These are phyloP conservation scores for Sphagnum fallax DNA, from an alignment of 228 moss, liverwort and hornwort species.

Conservation along the genomic window DNA sequence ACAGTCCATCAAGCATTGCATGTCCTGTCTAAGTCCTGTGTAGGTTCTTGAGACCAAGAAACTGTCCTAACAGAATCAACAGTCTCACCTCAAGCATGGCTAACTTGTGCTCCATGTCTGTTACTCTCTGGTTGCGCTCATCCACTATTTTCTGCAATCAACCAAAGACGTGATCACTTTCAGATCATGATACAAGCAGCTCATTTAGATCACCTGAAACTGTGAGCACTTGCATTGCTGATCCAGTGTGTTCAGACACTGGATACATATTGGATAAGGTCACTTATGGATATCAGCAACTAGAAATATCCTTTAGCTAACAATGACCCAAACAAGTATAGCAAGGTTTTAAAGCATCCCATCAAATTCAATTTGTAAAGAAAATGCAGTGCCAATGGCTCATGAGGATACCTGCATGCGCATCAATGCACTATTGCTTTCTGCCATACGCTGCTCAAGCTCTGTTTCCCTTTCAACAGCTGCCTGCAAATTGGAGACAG, in stretches of 20 bases:
- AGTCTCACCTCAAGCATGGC: conserved; percentile 10
- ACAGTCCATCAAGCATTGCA: background rate
- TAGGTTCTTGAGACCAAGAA: background rate
- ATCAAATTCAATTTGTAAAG: too few species aligned
- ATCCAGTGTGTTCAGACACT: too few species aligned
- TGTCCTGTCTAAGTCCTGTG: background rate
- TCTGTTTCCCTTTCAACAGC: conserved; percentile 14
- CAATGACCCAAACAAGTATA: too few species aligned
- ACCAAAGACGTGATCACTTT: background rate
- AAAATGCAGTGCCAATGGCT: too few species aligned
- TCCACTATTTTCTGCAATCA: conserved; percentile 9
- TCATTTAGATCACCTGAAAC: too few species aligned
- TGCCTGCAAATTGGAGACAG: background rate
- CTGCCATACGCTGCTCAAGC: conserved; percentile 11
- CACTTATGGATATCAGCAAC: too few species aligned
- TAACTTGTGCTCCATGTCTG: conserved; percentile 7
- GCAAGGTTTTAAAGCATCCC: too few species aligned
- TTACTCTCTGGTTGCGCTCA: conserved; percentile 6
- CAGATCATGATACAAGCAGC: too few species aligned
- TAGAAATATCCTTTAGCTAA: too few species aligned
- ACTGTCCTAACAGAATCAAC: background rate
- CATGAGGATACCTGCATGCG: conserved; percentile 6
- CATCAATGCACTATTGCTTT: conserved; percentile 9
- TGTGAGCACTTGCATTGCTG: too few species aligned
- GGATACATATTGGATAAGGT: too few species aligned